Conservation (phyloP, 2,329 filamentous ascomycete species). For the Colletotrichum gigasporum region DNA sequence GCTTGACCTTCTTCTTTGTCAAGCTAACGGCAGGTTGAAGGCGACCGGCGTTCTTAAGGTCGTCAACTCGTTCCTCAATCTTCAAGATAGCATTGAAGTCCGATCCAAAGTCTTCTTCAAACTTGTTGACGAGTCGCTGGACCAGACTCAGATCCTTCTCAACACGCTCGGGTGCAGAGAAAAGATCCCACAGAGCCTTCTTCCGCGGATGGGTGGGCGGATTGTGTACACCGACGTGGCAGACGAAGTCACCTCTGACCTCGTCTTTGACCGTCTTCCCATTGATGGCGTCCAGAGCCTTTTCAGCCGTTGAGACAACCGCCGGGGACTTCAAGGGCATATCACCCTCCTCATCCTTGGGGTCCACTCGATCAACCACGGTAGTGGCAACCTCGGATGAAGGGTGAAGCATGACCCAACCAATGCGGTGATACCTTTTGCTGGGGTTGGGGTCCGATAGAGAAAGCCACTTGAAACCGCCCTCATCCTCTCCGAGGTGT, state of each 20-base stretch:
- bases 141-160: conserved; percentile 89
- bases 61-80: conserved; percentile 88
- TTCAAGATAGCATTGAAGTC: conserved; percentile 80
- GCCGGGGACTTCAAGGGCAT: conserved; percentile 62
- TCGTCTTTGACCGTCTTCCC: conserved; percentile 97
- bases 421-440: conserved; percentile 97
- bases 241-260: conserved; percentile 93
- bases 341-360: conserved; percentile 74
- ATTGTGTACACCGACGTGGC: conserved; percentile 95
- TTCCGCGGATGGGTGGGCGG: conserved; percentile 87
- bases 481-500: conserved; percentile 88
- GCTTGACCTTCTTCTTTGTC: conserved; percentile 66
- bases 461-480: conserved; percentile 95
- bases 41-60: conserved; percentile 78
- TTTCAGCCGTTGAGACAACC: conserved; percentile 75
- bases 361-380: conserved; percentile 76
- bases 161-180: conserved; percentile 92
- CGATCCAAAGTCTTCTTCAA: conserved; percentile 84
- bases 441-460: conserved; percentile 96
- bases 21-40: conserved; percentile 73
- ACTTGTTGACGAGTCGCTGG: conserved; percentile 81
- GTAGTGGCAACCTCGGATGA: conserved; percentile 67
- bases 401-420: conserved; percentile 96
- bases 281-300: conserved; percentile 92
- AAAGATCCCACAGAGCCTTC: conserved; percentile 96